phyloP scores from a whole-genome alignment of 2,329 filamentous ascomycete genomes.

The Cladophialophora immunda region DNA sequence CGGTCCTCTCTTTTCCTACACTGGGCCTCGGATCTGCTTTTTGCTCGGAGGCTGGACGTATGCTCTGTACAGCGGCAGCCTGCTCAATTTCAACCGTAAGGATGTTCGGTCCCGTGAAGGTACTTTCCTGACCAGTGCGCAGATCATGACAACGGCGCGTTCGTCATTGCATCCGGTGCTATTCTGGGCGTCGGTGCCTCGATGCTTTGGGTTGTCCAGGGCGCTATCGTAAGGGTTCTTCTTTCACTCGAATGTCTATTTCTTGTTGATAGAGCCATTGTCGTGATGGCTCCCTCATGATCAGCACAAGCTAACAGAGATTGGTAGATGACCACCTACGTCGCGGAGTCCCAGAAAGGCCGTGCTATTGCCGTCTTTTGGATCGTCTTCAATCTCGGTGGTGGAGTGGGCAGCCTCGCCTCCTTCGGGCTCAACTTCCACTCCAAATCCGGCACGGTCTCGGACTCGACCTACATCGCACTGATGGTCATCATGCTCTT shows the following conservation, averaged over 20 bases:
- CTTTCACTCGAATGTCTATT: neutral
- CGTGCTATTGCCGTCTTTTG: conserved; percentile 91
- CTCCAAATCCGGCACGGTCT: conserved; percentile 55
- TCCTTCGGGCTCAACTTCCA: conserved; percentile 58
- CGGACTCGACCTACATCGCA: conserved; percentile 65
- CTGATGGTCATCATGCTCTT: conserved; percentile 76
- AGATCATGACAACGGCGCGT: conserved; percentile 56
- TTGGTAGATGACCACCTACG: conserved; percentile 72
- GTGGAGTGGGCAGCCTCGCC: conserved; percentile 75
- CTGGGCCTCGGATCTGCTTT: conserved; percentile 52
- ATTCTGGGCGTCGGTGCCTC: conserved; percentile 60
- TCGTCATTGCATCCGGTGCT: conserved; percentile 60
- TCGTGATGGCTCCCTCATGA: neutral
- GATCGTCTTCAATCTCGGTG: conserved; percentile 94
- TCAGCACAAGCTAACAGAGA: conserved; percentile 1
- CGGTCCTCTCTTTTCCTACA: conserved; percentile 55
- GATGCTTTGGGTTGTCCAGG: conserved; percentile 61
- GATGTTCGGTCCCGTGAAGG: conserved; percentile 31
- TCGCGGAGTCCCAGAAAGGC: conserved; percentile 82
- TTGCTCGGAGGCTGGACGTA: conserved; percentile 59
- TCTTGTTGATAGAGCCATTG: neutral
- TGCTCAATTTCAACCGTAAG: conserved; percentile 59
- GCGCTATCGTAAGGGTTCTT: conserved; percentile 33
- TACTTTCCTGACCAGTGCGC: neutral
- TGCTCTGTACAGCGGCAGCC: conserved; percentile 58